Evolutionary conservation across 2,329 filamentous ascomycete genomes (phyloP).

Genomic region (Phialophora verrucosa): DNA sequence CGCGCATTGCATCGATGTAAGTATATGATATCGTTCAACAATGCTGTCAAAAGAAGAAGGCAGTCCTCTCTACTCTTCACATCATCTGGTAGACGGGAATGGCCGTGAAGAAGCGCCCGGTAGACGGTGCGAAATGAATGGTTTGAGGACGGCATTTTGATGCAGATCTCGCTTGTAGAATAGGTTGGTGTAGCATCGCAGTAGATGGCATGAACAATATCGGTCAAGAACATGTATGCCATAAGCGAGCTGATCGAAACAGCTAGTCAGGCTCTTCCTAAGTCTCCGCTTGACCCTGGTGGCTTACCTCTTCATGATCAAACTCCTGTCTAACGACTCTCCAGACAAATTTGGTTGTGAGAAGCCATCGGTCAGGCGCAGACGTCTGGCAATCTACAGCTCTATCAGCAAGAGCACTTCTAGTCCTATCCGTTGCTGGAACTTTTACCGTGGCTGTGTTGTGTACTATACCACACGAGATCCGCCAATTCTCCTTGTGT

Average conservation of each 20-base stretch:
- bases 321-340: conserved; percentile 18
- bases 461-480: conserved; percentile 14
- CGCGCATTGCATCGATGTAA: conserved; percentile 11
- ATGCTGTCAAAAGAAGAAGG: conserved; percentile 17
- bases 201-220: conserved; percentile 20
- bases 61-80: conserved; percentile 19
- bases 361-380: conserved; percentile 26
- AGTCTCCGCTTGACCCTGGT: background rate
- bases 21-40: conserved; percentile 24
- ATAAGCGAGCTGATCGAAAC: background rate
- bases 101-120: conserved; percentile 19
- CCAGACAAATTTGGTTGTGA: conserved; percentile 6
- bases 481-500: conserved; percentile 11
- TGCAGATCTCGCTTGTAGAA: conserved; percentile 18
- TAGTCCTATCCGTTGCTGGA: background rate
- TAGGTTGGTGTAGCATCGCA: conserved; percentile 15
- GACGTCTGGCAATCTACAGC: conserved; percentile 22
- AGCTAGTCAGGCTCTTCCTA: background rate
- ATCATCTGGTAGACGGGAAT: conserved; percentile 15
- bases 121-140: conserved; percentile 22
- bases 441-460: conserved; percentile 24
- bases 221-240: conserved; percentile 18
- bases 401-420: background rate
- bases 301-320: conserved; percentile 22
- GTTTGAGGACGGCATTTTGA: conserved; percentile 23